A percentile compares a stretch with the other conserved stretches of the same genome.
Conservation (phyloP, 192 early-diverging fungal genomes). For the Backusella liffmaniae region DNA sequence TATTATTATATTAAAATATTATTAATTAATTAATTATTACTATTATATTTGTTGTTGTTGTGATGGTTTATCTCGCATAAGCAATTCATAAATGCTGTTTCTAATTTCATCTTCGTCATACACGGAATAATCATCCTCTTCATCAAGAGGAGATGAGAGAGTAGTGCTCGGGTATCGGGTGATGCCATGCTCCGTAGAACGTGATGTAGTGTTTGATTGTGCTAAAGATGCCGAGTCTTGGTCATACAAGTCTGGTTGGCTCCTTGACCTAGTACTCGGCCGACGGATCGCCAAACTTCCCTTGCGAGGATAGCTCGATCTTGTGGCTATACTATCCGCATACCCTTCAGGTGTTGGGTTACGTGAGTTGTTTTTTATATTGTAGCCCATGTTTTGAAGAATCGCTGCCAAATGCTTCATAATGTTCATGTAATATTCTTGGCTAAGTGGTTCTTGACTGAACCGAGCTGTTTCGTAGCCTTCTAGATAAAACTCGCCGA, state of each 20-base stretch:
- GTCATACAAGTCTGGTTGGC: background rate
- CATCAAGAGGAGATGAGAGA: background rate
- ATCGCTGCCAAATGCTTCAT: constrained; percentile 50
- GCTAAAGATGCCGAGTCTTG: background rate
- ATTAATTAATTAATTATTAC: background rate
- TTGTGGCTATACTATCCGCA: background rate
- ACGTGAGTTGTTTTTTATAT: constrained; percentile 29
- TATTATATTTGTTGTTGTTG: constrained; percentile 1
- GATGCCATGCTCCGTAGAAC: background rate
- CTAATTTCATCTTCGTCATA: constrained; percentile 20
- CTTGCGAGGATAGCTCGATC: background rate
- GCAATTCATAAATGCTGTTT: constrained; percentile 9
- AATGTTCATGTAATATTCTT: constrained; percentile 50
- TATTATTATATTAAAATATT: background rate
- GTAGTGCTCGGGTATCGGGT: background rate
- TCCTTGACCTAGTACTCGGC: background rate
- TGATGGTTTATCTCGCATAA: constrained; percentile 5
- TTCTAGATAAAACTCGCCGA: constrained; percentile 52
- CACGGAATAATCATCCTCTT: constrained; percentile 1
- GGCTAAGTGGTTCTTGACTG: constrained; percentile 33
- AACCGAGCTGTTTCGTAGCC: constrained; percentile 59
- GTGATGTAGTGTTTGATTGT: background rate
- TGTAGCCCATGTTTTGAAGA: constrained; percentile 45
- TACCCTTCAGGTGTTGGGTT: background rate
- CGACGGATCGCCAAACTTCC: background rate